phyloP scores from a whole-genome alignment of 2,329 filamentous ascomycete genomes.

The Paecilomyces formosus region DNA sequence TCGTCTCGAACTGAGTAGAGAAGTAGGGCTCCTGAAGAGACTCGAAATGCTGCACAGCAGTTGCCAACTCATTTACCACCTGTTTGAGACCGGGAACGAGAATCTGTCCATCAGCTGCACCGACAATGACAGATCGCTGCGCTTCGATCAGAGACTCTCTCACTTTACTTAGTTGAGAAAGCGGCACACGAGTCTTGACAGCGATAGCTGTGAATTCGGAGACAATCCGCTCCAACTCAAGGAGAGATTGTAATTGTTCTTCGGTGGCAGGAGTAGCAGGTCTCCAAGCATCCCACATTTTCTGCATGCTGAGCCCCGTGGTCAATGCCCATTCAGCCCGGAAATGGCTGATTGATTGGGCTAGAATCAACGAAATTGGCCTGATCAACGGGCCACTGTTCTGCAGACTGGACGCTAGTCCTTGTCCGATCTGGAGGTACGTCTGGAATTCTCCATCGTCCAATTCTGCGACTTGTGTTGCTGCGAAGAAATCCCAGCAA shows the following conservation, averaged over 20 bases:
- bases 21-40: conserved; percentile 35
- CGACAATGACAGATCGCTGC: conserved; percentile 26
- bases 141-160: conserved; percentile 32
- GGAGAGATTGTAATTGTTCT: conserved; percentile 23
- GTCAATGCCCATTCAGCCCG: conserved; percentile 62
- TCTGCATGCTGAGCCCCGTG: conserved; percentile 73
- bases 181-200: conserved; percentile 26
- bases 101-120: conserved; percentile 27
- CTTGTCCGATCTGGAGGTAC: conserved; percentile 39
- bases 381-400: conserved; percentile 16
- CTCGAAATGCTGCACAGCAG: conserved; percentile 21
- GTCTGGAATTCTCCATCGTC: conserved; percentile 49
- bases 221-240: conserved; percentile 29
- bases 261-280: conserved; percentile 45
- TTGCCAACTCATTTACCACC: conserved; percentile 28
- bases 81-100: conserved; percentile 30
- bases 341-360: conserved; percentile 47
- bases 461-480: conserved; percentile 35
- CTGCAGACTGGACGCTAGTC: conserved; percentile 25
- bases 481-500: conserved; percentile 42
- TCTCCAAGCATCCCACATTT: conserved; percentile 65
- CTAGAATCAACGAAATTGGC: conserved; percentile 21
- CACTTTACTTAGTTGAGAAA: conserved; percentile 28
- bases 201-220: conserved; percentile 29
- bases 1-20: conserved; percentile 36